Evolutionary conservation across 805 yeast species (phyloP).

Genomic region (Starmerella powellii): DNA sequence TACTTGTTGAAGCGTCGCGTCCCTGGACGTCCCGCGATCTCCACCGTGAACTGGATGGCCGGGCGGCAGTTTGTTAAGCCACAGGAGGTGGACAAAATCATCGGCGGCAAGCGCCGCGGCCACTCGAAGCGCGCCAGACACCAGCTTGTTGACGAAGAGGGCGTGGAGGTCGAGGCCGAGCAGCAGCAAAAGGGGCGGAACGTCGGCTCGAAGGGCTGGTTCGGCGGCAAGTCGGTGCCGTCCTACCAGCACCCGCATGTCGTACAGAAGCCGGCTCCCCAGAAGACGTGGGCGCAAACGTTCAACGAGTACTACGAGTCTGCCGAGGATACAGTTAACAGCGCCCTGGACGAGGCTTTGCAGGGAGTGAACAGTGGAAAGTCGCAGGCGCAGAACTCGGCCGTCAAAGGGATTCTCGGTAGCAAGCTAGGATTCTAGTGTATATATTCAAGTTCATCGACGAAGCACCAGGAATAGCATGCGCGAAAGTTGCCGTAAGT

Average conservation of each 20-base stretch:
- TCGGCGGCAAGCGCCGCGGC: slow-evolving; percentile 68
- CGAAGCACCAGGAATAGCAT: neutral
- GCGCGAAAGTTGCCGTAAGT: too few relatives aligned
- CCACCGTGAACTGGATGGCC: slow-evolving; percentile 74
- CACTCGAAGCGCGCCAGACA: slow-evolving; percentile 31
- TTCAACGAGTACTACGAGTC: slow-evolving; percentile 22
- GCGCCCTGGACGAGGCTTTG: slow-evolving; percentile 38
- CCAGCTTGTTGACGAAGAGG: slow-evolving; percentile 17
- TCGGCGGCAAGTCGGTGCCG: slow-evolving; percentile 10
- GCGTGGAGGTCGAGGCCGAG: slow-evolving; percentile 7
- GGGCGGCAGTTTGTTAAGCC: slow-evolving; percentile 54
- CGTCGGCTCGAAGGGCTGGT: slow-evolving; percentile 4
- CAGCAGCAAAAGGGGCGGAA: neutral
- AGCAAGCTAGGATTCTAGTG: slow-evolving; percentile 21
- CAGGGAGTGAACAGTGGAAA: slow-evolving; percentile 14
- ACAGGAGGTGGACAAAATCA: slow-evolving; percentile 49
- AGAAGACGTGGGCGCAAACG: slow-evolving; percentile 25
- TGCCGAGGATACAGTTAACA: slow-evolving; percentile 37
- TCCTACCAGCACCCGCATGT: slow-evolving; percentile 11
- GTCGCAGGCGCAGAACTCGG: slow-evolving; percentile 19
- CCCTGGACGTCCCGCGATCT: slow-evolving; percentile 69
- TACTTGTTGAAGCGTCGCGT: slow-evolving; percentile 51
- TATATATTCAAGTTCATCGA: neutral
- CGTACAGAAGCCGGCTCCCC: slow-evolving; percentile 6
- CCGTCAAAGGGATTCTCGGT: slow-evolving; percentile 19